Percentiles rank a stretch among this genome's conserved stretches.
These are phyloP conservation scores for Cenchrus fungigraminus DNA, from an alignment of 176 grass and related monocot species.

Conservation along the genomic window DNA sequence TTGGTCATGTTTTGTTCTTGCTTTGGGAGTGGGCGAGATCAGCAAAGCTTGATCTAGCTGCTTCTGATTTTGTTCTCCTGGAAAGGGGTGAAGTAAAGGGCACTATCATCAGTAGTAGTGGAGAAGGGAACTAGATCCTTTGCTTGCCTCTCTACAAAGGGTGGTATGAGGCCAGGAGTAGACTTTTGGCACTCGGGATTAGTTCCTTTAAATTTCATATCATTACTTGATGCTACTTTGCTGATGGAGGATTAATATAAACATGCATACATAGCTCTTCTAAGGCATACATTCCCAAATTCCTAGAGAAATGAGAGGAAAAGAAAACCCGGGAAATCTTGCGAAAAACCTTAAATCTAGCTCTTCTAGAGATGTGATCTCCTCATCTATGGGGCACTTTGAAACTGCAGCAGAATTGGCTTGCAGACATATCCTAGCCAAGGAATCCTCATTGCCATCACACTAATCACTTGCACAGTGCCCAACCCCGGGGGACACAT, in stretches of 20 bases:
- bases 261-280: neutral
- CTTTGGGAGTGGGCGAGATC: neutral
- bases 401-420: conserved; percentile 6
- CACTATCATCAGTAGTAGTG: neutral
- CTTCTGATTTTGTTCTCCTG: neutral
- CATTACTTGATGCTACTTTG: neutral
- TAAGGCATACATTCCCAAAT: neutral
- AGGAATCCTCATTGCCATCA: neutral
- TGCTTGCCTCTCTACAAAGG: conserved; percentile 33
- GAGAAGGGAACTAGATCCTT: conserved; percentile 38
- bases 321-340: too few relatives aligned
- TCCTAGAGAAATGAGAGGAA: too few relatives aligned
- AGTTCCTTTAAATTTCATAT: neutral
- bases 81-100: neutral
- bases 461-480: neutral
- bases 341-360: neutral
- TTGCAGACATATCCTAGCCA: neutral
- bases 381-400: neutral
- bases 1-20: neutral
- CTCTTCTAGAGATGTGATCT: too few relatives aligned
- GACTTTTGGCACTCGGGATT: neutral
- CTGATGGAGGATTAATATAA: neutral
- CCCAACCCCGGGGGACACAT: conserved; percentile 3
- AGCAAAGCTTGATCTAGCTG: neutral
- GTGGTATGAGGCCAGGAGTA: neutral